A percentile compares a stretch with the other conserved stretches of the same genome.
These are phyloP conservation scores for Ophiosphaerella narmari DNA, from an alignment of 2,329 filamentous ascomycete genomes.

Conservation along the genomic window DNA sequence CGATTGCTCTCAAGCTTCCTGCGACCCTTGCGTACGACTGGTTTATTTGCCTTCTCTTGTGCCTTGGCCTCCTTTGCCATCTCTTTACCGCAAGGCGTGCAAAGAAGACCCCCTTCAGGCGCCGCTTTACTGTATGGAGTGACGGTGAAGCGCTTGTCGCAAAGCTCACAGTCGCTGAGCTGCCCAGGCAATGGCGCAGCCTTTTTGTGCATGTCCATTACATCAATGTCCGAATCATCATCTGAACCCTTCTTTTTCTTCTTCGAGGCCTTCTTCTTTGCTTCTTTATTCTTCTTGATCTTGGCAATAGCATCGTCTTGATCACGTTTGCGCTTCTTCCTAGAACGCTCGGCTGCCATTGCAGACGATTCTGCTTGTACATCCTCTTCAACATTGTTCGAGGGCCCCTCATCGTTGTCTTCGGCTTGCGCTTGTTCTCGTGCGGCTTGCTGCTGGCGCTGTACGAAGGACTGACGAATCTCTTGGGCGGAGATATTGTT, in stretches of 20 bases:
- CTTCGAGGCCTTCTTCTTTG: constrained; percentile 51
- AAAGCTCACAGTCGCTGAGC: constrained; percentile 84
- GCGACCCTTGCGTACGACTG: constrained; percentile 63
- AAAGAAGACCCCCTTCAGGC: constrained; percentile 84
- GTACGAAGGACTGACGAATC: constrained; percentile 63
- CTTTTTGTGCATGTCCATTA: constrained; percentile 61
- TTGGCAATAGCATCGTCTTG: constrained; percentile 55
- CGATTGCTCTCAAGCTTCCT: constrained; percentile 82
- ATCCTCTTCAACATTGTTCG: constrained; percentile 43
- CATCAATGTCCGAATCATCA: constrained; percentile 53
- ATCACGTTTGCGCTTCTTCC: constrained; percentile 64
- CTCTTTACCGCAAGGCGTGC: constrained; percentile 78
- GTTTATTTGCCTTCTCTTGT: constrained; percentile 62
- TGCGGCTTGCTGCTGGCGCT: constrained; percentile 57
- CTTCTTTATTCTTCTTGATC: constrained; percentile 56
- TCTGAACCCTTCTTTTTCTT: constrained; percentile 48
- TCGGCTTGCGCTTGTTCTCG: constrained; percentile 41
- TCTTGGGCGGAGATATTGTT: constrained; percentile 73
- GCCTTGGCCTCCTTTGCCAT: constrained; percentile 68
- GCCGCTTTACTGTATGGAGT: constrained; percentile 85
- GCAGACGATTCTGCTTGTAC: constrained; percentile 44
- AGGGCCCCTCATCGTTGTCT: constrained; percentile 43
- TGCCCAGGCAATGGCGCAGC: constrained; percentile 74
- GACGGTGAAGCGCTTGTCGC: constrained; percentile 87
- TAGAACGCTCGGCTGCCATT: constrained; percentile 50